Evolutionary conservation across 345 rosid species (phyloP), one percentile per base, ranked within the genome.

Genomic region (Syzygium jambos): DNA sequence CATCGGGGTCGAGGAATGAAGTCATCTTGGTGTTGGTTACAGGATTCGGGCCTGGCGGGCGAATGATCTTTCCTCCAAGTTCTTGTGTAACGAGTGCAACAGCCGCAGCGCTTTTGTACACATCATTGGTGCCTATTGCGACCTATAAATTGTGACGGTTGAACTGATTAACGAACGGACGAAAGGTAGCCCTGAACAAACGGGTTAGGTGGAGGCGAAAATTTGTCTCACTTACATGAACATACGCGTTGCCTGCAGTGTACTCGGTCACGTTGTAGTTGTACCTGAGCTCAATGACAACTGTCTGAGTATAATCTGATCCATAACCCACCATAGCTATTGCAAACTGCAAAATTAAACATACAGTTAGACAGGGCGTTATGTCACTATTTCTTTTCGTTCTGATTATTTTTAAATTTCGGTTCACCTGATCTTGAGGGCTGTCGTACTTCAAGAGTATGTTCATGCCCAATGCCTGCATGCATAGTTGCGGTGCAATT

Each of bases 261-360:
- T 93, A 93, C 83, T 89, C 88, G 27, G 91, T 93, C 19, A 91
- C 92, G 27, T 89, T 90, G 87, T 93, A 90, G 80, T 90, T 93
- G 87, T 90, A 93, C 61, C 86, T 93, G 87, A 90, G 88, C 87
- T 93, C 94, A 19, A 93, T 52, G 38, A 90, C 92, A 7, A 90
- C 85, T 16, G 93, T 88, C 88, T 91, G 87, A 55, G 78, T 85
- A 5, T 86, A 16, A 59, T 93, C 93, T 21, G 90, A 86, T 22
- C 89, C 94, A 51, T 93, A 91, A 43, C 94, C 93, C 89, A 93
- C 83, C 93, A 93, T 90, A 34, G 93, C 94, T 77, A 91, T 52
- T 7, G 93, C 89, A 84, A 87, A 91, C 94, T 93, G 87, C 54
- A 78, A n/a, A 73, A 41, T 7, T 41, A n/a, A 73, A 65, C 4